Conservation (phyloP, 306 rosid genomes). For the Datisca glomerata region DNA sequence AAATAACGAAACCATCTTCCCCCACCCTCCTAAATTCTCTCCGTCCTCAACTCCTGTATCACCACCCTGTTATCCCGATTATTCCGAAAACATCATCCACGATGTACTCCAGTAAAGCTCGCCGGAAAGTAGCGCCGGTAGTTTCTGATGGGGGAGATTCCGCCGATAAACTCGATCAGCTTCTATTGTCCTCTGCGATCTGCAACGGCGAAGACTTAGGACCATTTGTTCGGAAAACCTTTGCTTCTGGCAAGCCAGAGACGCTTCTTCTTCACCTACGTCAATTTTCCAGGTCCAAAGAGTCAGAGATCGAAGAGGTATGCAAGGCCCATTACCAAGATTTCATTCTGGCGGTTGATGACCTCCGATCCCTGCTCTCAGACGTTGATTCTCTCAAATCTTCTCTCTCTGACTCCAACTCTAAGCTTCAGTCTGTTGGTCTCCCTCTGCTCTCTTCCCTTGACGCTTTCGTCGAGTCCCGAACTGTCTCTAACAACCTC, state of each 20-base stretch:
- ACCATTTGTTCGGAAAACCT: constrained; percentile 79
- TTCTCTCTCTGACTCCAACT: constrained; percentile 76
- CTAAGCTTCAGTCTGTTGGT: constrained; percentile 75
- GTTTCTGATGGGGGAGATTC: constrained; percentile 43
- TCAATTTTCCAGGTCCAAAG: constrained; percentile 80
- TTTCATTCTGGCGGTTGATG: constrained; percentile 96
- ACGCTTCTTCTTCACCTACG: constrained; percentile 85
- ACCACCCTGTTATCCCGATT: not conserved
- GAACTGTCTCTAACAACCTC: too few species aligned
- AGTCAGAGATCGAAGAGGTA: constrained; percentile 94
- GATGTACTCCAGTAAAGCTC: constrained; percentile 55
- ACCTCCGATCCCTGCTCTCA: constrained; percentile 92
- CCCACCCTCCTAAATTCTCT: constrained; percentile 27
- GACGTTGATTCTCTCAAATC: constrained; percentile 94
- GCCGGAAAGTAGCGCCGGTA: constrained; percentile 63
- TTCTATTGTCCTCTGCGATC: constrained; percentile 77
- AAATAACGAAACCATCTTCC: constrained; percentile 1
- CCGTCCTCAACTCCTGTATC: constrained; percentile 21
- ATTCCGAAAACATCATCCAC: too few species aligned
- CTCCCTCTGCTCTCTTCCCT: constrained; percentile 76
- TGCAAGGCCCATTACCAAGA: constrained; percentile 98
- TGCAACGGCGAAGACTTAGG: constrained; percentile 96
- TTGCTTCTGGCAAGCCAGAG: constrained; percentile 80
- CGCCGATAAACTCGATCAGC: constrained; percentile 72
- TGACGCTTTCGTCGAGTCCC: constrained; percentile 72